Evolutionary conservation across 805 yeast species (phyloP).

Genomic region (Vanderwaltozyma verrucispora): DNA sequence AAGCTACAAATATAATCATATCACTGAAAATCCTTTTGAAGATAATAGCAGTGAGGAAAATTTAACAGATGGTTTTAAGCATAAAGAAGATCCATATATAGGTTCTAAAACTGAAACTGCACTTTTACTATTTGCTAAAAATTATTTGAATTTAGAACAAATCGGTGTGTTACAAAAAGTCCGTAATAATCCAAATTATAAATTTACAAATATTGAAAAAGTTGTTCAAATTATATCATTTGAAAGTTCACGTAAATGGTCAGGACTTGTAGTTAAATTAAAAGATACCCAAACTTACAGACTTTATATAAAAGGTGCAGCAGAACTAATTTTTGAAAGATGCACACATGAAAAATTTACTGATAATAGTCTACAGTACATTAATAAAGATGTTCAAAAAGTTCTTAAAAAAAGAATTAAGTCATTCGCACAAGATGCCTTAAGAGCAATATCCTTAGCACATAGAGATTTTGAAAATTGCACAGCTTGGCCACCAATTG

Average conservation of each 20-base stretch:
- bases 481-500: slow-evolving; percentile 59
- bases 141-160: slow-evolving; percentile 38
- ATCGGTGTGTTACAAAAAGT: slow-evolving; percentile 34
- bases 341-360: slow-evolving; percentile 37
- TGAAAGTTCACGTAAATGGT: slow-evolving; percentile 89
- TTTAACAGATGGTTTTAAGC: not conserved
- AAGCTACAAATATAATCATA: slow-evolving; percentile 7
- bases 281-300: slow-evolving; percentile 36
- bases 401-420: slow-evolving; percentile 37
- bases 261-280: slow-evolving; percentile 58
- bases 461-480: slow-evolving; percentile 54
- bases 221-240: slow-evolving; percentile 76
- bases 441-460: slow-evolving; percentile 82
- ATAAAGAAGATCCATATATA: slow-evolving; percentile 48
- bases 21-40: slow-evolving; percentile 1
- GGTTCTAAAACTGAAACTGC: slow-evolving; percentile 97
- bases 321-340: slow-evolving; percentile 66
- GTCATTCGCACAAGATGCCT: slow-evolving; percentile 62
- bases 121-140: slow-evolving; percentile 54
- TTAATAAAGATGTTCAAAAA: slow-evolving; percentile 19
- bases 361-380: slow-evolving; percentile 21
- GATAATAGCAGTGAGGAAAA: not conserved
- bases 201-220: slow-evolving; percentile 24
- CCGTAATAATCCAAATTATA: slow-evolving; percentile 27
- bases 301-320: slow-evolving; percentile 83